Percentiles rank a stretch among this genome's conserved stretches.
These are phyloP conservation scores for Venturia asperata DNA, from an alignment of 2,329 filamentous ascomycete species.

Conservation along the genomic window DNA sequence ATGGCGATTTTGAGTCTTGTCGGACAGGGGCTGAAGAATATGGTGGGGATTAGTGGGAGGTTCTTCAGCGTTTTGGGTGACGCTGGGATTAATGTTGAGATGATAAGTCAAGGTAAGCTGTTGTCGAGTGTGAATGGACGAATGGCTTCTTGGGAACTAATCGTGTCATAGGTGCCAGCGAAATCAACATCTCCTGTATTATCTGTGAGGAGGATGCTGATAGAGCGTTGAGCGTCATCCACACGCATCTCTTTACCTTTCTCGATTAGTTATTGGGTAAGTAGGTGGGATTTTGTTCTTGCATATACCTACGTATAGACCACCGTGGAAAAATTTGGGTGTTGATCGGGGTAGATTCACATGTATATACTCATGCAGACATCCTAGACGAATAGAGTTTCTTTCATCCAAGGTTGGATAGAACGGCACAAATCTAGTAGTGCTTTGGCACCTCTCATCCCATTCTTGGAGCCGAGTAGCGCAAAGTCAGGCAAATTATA, in stretches of 20 bases:
- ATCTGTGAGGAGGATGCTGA: conserved; percentile 62
- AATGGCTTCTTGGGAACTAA: conserved; percentile 60
- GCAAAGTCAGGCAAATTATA: too few relatives aligned
- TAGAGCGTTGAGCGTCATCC: conserved; percentile 88
- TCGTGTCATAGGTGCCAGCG: conserved; percentile 23
- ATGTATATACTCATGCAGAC: too few relatives aligned
- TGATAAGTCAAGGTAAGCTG: conserved; percentile 13
- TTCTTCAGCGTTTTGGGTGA: conserved; percentile 10
- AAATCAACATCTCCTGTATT: conserved; percentile 13
- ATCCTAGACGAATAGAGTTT: too few relatives aligned
- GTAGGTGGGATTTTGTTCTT: not conserved
- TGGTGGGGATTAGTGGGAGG: not conserved
- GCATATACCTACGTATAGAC: too few relatives aligned
- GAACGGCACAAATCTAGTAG: too few relatives aligned
- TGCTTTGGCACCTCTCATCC: too few relatives aligned
- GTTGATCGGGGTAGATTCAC: too few relatives aligned
- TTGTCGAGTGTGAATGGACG: too few relatives aligned
- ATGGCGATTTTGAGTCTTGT: conserved; percentile 13
- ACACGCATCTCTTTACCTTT: conserved; percentile 95
- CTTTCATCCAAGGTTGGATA: too few relatives aligned
- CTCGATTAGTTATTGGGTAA: conserved; percentile 52
- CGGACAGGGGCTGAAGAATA: conserved; percentile 14
- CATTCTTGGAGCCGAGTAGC: too few relatives aligned
- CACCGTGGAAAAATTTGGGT: too few relatives aligned
- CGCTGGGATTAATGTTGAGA: conserved; percentile 8